Percentiles rank a stretch among this genome's conserved stretches.
Conservation (phyloP, 192 early-diverging fungal genomes). For the Gamsiella multidivaricata region DNA sequence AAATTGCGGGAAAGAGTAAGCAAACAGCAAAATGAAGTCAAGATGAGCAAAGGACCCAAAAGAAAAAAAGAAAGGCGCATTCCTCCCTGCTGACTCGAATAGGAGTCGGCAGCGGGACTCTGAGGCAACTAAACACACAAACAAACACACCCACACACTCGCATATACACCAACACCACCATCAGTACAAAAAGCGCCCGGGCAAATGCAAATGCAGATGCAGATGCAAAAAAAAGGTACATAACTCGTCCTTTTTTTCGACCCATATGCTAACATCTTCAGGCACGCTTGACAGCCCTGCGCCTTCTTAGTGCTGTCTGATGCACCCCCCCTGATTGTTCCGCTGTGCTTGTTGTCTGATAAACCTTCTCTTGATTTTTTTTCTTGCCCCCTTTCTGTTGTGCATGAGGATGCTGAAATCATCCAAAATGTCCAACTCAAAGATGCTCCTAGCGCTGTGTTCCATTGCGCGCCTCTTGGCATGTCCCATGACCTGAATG, state of each 20-base stretch:
- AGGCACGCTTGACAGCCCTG: no score
- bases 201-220: no score
- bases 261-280: not conserved
- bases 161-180: not conserved
- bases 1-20: constrained; percentile 6
- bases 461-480: not conserved
- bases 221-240: not conserved
- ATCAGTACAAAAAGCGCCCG: no score
- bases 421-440: not conserved
- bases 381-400: not conserved
- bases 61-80: not conserved
- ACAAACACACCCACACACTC: not conserved
- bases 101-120: constrained; percentile 1
- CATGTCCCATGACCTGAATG: not conserved
- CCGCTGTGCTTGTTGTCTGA: not conserved
- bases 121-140: not conserved
- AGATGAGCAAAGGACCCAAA: not conserved
- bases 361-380: not conserved
- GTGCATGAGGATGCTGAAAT: not conserved
- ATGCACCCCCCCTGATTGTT: not conserved
- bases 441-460: not conserved
- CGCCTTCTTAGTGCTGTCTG: not conserved
- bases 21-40: not conserved
- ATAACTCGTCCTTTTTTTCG: not conserved
- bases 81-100: constrained; percentile 2